Evolutionary conservation across 2,329 filamentous ascomycete genomes (phyloP), one percentile per base, ranked within the genome.

Genomic region (Domatiomyces catenatus): DNA sequence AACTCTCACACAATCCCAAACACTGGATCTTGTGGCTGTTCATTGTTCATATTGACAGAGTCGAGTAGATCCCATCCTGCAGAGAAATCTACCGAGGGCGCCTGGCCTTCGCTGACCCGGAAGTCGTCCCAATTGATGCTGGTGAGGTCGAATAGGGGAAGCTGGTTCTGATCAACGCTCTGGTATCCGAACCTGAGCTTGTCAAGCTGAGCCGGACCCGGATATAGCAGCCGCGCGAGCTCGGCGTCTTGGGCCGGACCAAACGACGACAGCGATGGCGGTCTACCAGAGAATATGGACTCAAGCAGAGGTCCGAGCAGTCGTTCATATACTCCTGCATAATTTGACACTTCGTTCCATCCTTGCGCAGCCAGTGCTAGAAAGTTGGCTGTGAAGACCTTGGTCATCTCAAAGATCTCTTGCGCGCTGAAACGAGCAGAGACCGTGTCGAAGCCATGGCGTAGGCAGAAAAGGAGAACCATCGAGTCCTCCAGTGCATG

Each of bases 101-200:
- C 50, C 18, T 50, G 48, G 12, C 52, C 53, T 44, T 60, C 59
- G 43, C 59, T 58, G 8, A 59, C 54, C 28, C 56, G 56, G 26
- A 59, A 58, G 22, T 60, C 59, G 17, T 59, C 57, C 56, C 57
- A 59, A 43, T 59, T 60, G 42, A 60, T 46, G 5, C 53, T 52
- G 2, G 54, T 54, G 19, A 58, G 48, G 47, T 71, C 63, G 43
- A 63, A 54, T 1, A 58, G 62, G 3, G 60, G 54, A 10, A 69
- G 54, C 8, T 64, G 66, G 49, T 70, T 67, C 24, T 66, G 64
- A 7, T 67, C 69, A 57, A 56, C 48, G n/a, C 48, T 50, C 8
- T 54, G 50, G 36, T 52, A 56, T 17, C 59, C 59, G 44, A 60
- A 60, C 26, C 59, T 51, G 22, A 60, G 44, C 47, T 60, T 58